A percentile compares a stretch with the other conserved stretches of the same genome.
These are phyloP conservation scores for Metarhizium brunneum DNA, from an alignment of 2,329 filamentous ascomycete species.

Conservation along the genomic window DNA sequence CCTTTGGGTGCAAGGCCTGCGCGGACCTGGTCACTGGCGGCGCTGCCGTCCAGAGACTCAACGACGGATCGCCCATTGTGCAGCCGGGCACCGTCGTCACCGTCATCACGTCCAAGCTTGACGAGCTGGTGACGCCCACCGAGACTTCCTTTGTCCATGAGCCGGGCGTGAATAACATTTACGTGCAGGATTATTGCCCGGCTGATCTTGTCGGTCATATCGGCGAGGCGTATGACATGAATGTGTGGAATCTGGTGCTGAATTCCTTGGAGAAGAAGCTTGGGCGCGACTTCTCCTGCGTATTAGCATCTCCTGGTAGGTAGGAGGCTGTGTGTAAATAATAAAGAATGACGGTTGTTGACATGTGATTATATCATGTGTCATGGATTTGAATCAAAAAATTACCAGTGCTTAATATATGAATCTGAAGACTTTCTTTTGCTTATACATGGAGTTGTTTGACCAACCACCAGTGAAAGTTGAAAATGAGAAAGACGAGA, in stretches of 20 bases:
- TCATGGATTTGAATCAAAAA: no score
- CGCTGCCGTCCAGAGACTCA: constrained; percentile 5
- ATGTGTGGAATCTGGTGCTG: constrained; percentile 11
- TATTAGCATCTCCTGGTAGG: background rate
- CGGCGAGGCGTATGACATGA: constrained; percentile 6
- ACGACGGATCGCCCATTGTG: constrained; percentile 9
- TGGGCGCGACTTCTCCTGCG: constrained; percentile 5
- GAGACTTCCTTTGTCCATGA: constrained; percentile 10
- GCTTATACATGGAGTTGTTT: no score
- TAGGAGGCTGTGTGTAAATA: constrained; percentile 2
- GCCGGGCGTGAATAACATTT: constrained; percentile 9
- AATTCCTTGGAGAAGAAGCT: constrained; percentile 9
- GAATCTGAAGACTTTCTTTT: no score
- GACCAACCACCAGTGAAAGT: constrained; percentile 1
- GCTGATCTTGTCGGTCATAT: constrained; percentile 8
- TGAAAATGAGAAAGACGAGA: background rate
- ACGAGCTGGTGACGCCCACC: constrained; percentile 9
- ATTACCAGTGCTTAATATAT: no score
- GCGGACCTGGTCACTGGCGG: constrained; percentile 6
- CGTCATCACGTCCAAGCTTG: constrained; percentile 7
- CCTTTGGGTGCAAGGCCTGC: constrained; percentile 9
- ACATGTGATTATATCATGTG: background rate
- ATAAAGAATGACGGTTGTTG: background rate
- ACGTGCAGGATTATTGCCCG: constrained; percentile 10
- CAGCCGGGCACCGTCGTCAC: constrained; percentile 9